These are phyloP conservation scores for Paramecium pentaurelia DNA, from an alignment of 73 alveolate genomes.

Conservation along the genomic window DNA sequence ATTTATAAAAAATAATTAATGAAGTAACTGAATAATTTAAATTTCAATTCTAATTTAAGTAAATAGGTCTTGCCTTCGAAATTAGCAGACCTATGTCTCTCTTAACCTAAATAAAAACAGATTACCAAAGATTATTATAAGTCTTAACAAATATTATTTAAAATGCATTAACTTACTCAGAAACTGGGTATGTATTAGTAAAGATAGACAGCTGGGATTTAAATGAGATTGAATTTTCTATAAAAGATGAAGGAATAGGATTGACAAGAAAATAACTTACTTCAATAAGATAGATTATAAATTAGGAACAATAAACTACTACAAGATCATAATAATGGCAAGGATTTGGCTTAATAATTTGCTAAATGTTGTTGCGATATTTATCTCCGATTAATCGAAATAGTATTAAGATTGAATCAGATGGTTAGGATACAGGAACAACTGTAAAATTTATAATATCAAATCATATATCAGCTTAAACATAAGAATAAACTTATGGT, in stretches of 20 bases:
- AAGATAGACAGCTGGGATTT: neutral
- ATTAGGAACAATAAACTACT: neutral
- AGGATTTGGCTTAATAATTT: constrained; percentile 59
- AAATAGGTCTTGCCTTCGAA: constrained; percentile 31
- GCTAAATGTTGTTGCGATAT: constrained; percentile 24
- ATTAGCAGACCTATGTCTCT: constrained; percentile 6
- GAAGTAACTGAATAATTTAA: constrained; percentile 43
- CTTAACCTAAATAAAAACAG: constrained; percentile 3
- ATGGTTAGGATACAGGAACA: constrained; percentile 25
- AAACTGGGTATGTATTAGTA: constrained; percentile 46
- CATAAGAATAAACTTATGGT: neutral
- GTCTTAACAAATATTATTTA: constrained; percentile 38
- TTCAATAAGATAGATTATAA: constrained; percentile 2
- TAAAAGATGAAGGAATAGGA: constrained; percentile 55
- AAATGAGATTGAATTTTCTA: constrained; percentile 31
- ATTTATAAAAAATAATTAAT: constrained; percentile 1
- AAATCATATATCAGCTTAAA: constrained; percentile 2
- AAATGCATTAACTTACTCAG: constrained; percentile 36
- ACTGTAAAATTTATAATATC: neutral
- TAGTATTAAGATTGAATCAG: neutral
- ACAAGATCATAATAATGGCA: neutral
- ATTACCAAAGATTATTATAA: constrained; percentile 49
- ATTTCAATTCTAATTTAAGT: constrained; percentile 22
- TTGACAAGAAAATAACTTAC: neutral
- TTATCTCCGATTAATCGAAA: constrained; percentile 18